phyloP scores from a whole-genome alignment of 2,329 filamentous ascomycete species.

The Penicillium oxalicum region DNA sequence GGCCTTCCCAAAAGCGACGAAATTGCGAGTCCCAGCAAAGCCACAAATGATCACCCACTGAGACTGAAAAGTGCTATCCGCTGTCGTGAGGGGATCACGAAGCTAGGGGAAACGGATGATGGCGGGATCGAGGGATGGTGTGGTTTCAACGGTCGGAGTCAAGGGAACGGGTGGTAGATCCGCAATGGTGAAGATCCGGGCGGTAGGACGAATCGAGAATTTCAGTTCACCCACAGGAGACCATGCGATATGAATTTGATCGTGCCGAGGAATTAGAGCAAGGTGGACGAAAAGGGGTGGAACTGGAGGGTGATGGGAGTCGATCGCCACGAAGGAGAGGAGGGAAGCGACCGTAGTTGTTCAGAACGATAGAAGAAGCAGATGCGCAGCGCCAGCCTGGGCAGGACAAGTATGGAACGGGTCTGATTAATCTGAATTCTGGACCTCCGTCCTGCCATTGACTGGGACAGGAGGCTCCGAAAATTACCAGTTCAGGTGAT shows the following conservation, averaged over 20 bases:
- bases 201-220: conserved; percentile 1
- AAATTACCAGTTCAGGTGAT: not conserved
- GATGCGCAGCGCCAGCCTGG: not conserved
- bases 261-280: not conserved
- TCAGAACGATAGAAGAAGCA: conserved; percentile 8
- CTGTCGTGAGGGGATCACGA: not conserved
- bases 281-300: conserved; percentile 1
- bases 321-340: no score
- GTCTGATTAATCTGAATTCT: no score
- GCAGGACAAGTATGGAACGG: no score
- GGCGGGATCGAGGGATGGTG: conserved; percentile 9
- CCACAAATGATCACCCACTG: not conserved
- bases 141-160: conserved; percentile 4
- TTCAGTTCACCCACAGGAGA: conserved; percentile 18
- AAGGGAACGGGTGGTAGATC: conserved; percentile 3
- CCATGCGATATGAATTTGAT: conserved; percentile 11
- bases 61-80: conserved; percentile 1
- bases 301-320: not conserved
- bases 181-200: conserved; percentile 2
- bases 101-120: conserved; percentile 5
- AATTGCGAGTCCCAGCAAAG: conserved; percentile 12
- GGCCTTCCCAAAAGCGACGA: conserved; percentile 4
- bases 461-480: not conserved
- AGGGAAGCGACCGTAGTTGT: conserved; percentile 7
- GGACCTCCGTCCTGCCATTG: not conserved